phyloP scores from a whole-genome alignment of 192 early-diverging fungal genomes.

The Linnemannia zychae region DNA sequence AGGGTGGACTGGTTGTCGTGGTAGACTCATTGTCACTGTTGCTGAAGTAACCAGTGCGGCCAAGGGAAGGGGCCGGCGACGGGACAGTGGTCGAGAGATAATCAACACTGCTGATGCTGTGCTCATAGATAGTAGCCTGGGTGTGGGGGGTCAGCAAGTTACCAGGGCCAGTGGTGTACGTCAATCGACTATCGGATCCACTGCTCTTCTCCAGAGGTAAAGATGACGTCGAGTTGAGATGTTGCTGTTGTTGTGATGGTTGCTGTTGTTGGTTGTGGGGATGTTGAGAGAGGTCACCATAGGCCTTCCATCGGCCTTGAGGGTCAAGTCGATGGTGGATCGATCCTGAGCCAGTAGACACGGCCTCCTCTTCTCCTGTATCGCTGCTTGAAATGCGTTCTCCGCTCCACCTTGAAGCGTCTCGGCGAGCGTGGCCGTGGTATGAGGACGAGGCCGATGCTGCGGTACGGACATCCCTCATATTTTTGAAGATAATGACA shows the following conservation, averaged over 20 bases:
- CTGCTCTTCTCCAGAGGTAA: constrained; percentile 11
- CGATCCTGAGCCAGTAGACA: neutral
- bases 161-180: constrained; percentile 22
- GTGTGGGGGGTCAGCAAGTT: constrained; percentile 34
- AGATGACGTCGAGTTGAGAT: constrained; percentile 24
- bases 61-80: constrained; percentile 32
- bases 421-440: constrained; percentile 43
- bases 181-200: neutral
- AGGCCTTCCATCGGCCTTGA: neutral
- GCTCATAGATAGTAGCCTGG: constrained; percentile 28
- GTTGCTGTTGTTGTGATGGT: neutral
- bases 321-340: neutral
- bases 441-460: constrained; percentile 25
- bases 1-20: neutral
- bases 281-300: constrained; percentile 10
- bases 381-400: constrained; percentile 53
- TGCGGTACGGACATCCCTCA: constrained; percentile 37
- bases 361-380: constrained; percentile 17
- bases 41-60: constrained; percentile 31
- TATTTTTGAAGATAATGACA: constrained; percentile 51
- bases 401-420: constrained; percentile 45
- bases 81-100: constrained; percentile 13
- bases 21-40: constrained; percentile 42
- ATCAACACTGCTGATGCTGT: constrained; percentile 45
- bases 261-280: constrained; percentile 12